A percentile compares a stretch with the other conserved stretches of the same genome.
Evolutionary conservation across 768 basidiomycete species (phyloP).

Genomic region (Amanita molliuscula): DNA sequence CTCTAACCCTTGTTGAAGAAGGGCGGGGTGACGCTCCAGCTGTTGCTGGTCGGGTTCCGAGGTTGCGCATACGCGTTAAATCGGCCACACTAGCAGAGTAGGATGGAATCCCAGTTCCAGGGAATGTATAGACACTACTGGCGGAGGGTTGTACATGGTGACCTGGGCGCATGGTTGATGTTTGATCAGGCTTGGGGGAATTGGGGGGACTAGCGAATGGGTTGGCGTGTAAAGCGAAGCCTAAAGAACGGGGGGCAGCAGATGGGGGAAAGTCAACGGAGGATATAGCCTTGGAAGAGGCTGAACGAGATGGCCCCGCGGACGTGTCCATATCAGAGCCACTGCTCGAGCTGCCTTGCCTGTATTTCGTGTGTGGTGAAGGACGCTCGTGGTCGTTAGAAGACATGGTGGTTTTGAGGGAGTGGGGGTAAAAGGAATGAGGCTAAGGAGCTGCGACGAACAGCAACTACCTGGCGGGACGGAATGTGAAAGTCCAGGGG

Average conservation of each 20-base stretch:
- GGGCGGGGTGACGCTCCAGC: constrained; percentile 19
- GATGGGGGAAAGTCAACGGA: constrained; percentile 26
- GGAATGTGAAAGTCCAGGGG: background rate
- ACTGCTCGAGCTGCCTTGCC: constrained; percentile 11
- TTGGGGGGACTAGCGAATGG: constrained; percentile 39
- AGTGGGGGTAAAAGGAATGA: background rate
- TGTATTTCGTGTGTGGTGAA: constrained; percentile 22
- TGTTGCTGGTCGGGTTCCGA: constrained; percentile 24
- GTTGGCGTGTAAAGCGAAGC: constrained; percentile 24
- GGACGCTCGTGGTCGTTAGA: constrained; percentile 9
- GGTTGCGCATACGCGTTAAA: constrained; percentile 28
- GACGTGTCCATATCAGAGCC: constrained; percentile 19
- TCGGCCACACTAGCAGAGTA: constrained; percentile 31
- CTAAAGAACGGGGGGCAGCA: constrained; percentile 31
- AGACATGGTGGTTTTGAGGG: background rate
- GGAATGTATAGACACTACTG: constrained; percentile 26
- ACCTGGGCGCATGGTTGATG: constrained; percentile 17
- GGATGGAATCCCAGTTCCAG: constrained; percentile 26
- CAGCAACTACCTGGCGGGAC: background rate
- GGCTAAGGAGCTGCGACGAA: background rate
- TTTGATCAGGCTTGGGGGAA: constrained; percentile 26
- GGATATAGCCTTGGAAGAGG: constrained; percentile 20
- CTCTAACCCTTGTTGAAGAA: constrained; percentile 34
- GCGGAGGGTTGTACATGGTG: constrained; percentile 12
- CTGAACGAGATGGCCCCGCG: constrained; percentile 22